These are phyloP conservation scores for Diaporthe longicolla DNA, from an alignment of 2,329 filamentous ascomycete genomes.

Conservation along the genomic window DNA sequence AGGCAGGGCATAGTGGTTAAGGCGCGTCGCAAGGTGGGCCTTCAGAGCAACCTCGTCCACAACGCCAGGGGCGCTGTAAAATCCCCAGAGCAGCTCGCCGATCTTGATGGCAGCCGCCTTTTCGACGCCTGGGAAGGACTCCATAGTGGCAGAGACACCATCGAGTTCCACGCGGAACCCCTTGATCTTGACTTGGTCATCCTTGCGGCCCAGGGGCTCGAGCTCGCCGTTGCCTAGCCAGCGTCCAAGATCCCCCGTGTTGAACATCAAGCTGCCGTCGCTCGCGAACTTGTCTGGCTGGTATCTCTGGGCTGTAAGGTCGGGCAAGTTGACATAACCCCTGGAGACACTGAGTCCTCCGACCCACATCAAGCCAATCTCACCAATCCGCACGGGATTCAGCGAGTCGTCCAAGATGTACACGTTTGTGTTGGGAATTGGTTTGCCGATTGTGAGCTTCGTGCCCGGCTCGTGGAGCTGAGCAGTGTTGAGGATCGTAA, in stretches of 20 bases:
- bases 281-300: constrained; percentile 64
- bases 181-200: constrained; percentile 75
- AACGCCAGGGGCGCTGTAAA: constrained; percentile 56
- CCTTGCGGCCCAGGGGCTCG: constrained; percentile 68
- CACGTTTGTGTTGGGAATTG: constrained; percentile 69
- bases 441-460: constrained; percentile 66
- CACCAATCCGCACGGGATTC: constrained; percentile 61
- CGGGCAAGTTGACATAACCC: constrained; percentile 68
- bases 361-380: constrained; percentile 69
- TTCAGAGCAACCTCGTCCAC: constrained; percentile 56
- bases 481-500: constrained; percentile 72
- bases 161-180: constrained; percentile 74
- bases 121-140: constrained; percentile 60
- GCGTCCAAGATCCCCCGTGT: constrained; percentile 71
- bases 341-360: constrained; percentile 68
- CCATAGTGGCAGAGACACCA: constrained; percentile 66
- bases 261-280: constrained; percentile 70
- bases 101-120: constrained; percentile 64
- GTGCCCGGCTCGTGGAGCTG: constrained; percentile 62
- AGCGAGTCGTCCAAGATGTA: constrained; percentile 66
- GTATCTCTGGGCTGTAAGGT: constrained; percentile 65
- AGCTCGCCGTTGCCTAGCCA: constrained; percentile 68
- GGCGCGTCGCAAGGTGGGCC: constrained; percentile 56
- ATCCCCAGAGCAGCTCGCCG: constrained; percentile 64
- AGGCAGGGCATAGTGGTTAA: constrained; percentile 71